Conservation (phyloP, 257 asterid species). For the Apocynum venetum region DNA sequence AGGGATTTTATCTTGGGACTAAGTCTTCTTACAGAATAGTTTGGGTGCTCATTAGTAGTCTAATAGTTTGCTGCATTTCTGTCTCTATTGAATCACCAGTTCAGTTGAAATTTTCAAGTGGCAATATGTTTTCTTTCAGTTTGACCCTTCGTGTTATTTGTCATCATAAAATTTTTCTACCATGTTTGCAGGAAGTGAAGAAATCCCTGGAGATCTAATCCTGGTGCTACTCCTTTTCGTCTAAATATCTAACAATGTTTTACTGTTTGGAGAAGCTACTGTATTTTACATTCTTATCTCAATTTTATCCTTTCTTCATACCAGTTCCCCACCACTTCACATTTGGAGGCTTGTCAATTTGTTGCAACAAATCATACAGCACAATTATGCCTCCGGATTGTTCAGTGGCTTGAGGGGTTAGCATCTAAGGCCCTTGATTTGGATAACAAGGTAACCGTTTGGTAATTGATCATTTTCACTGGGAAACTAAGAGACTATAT, state of each 20-base stretch:
- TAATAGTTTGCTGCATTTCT: background rate
- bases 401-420: slow-evolving; percentile 97
- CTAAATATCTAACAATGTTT: slow-evolving; percentile 5
- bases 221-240: slow-evolving; percentile 50
- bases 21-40: background rate
- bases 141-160: slow-evolving; percentile 5
- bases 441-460: slow-evolving; percentile 65
- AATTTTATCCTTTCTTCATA: slow-evolving; percentile 18
- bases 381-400: slow-evolving; percentile 86
- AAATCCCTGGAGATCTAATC: slow-evolving; percentile 59
- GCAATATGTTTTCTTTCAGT: slow-evolving; percentile 6
- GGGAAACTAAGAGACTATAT: background rate
- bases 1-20: background rate
- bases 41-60: background rate
- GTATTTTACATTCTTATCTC: slow-evolving; percentile 16
- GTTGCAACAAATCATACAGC: slow-evolving; percentile 70
- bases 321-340: slow-evolving; percentile 91
- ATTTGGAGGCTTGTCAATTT: slow-evolving; percentile 86
- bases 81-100: background rate
- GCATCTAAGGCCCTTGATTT: slow-evolving; percentile 94
- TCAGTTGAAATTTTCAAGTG: background rate
- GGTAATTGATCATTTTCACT: slow-evolving; percentile 10
- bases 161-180: slow-evolving; percentile 23
- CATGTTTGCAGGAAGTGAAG: slow-evolving; percentile 75
- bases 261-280: slow-evolving; percentile 14